Evolutionary conservation across 2,329 filamentous ascomycete genomes (phyloP).

Genomic region (Helotiales sp.): DNA sequence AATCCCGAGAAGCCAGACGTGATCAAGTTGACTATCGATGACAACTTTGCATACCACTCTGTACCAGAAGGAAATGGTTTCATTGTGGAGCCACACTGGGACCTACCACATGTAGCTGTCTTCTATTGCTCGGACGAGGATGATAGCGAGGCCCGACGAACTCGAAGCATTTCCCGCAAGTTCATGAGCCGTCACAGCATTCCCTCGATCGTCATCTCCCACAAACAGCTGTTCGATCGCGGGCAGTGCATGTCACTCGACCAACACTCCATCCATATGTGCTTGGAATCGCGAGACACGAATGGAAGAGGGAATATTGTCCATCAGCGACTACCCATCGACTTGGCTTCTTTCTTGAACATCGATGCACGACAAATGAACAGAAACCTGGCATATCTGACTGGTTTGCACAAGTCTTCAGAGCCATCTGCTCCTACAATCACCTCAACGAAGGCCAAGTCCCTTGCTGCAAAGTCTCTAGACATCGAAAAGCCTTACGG

Average conservation of each 20-base stretch:
- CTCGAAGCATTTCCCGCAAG: slow-evolving; percentile 43
- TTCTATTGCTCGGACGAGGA: slow-evolving; percentile 49
- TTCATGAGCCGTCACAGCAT: slow-evolving; percentile 49
- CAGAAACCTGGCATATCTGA: slow-evolving; percentile 51
- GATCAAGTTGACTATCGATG: slow-evolving; percentile 39
- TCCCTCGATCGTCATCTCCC: slow-evolving; percentile 50
- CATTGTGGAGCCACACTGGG: slow-evolving; percentile 45
- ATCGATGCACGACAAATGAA: slow-evolving; percentile 55
- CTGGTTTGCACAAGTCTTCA: slow-evolving; percentile 35
- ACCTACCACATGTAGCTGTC: slow-evolving; percentile 49
- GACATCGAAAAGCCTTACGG: slow-evolving; percentile 26
- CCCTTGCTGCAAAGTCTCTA: slow-evolving; percentile 6
- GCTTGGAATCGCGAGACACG: slow-evolving; percentile 44
- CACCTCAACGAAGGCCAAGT: slow-evolving; percentile 12
- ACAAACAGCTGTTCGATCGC: slow-evolving; percentile 42
- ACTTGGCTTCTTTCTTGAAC: slow-evolving; percentile 49
- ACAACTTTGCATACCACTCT: slow-evolving; percentile 39
- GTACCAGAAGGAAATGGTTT: slow-evolving; percentile 37
- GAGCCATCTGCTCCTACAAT: slow-evolving; percentile 2
- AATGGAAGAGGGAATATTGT: slow-evolving; percentile 37
- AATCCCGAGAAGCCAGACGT: slow-evolving; percentile 40
- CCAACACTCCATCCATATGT: slow-evolving; percentile 47
- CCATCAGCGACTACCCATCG: slow-evolving; percentile 47
- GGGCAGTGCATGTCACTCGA: slow-evolving; percentile 39
- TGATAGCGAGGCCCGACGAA: slow-evolving; percentile 38